Conservation (phyloP, 768 basidiomycete genomes). For the Podaxis sp. region DNA sequence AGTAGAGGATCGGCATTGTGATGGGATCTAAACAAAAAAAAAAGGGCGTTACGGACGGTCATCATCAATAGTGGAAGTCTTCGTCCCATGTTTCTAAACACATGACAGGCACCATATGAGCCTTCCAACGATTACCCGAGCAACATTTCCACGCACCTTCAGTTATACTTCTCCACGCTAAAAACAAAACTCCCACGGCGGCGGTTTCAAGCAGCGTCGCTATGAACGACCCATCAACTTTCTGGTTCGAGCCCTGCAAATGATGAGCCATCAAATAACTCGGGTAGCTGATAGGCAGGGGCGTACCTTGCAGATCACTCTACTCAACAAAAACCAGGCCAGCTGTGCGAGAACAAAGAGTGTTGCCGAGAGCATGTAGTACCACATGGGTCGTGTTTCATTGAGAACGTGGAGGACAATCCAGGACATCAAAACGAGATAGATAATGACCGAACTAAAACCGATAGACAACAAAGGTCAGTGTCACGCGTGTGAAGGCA, state of each 20-base stretch:
- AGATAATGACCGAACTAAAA: conserved; percentile 45
- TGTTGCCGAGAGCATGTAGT: conserved; percentile 67
- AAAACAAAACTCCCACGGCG: conserved; percentile 60
- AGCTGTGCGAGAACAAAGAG: conserved; percentile 80
- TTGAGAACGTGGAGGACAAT: conserved; percentile 73
- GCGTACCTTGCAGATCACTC: conserved; percentile 66
- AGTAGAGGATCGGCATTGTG: background rate
- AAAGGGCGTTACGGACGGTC: background rate
- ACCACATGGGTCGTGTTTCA: conserved; percentile 78
- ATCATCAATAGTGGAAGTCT: conserved; percentile 19
- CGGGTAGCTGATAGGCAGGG: background rate
- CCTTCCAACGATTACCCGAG: background rate
- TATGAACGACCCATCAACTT: conserved; percentile 84
- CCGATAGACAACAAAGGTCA: background rate
- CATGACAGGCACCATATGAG: background rate
- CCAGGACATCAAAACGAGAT: conserved; percentile 73
- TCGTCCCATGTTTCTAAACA: conserved; percentile 29
- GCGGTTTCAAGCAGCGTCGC: conserved; percentile 82
- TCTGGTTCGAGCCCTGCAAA: conserved; percentile 51
- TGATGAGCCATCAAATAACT: background rate
- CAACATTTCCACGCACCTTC: conserved; percentile 53
- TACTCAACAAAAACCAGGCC: conserved; percentile 75
- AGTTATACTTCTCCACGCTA: conserved; percentile 87
- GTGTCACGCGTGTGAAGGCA: background rate
- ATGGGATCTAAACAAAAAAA: background rate